Conservation (phyloP, 2,329 filamentous ascomycete genomes). For the Xylariaceae sp. region DNA sequence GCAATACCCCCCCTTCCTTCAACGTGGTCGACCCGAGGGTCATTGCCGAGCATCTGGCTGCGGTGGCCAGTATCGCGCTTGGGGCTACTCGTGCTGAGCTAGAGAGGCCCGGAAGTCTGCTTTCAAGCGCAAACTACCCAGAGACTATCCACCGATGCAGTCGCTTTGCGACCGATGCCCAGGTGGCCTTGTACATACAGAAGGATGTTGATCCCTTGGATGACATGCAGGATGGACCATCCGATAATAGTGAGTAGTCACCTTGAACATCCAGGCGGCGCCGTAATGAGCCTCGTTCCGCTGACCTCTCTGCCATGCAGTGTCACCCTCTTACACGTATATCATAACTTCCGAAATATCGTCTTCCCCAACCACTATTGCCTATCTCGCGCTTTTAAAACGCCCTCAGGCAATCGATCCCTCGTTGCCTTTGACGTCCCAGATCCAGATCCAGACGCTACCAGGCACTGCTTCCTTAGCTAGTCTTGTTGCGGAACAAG, state of each 20-base stretch:
- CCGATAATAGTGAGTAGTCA: constrained; percentile 41
- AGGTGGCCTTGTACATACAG: constrained; percentile 85
- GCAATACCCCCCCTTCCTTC: constrained; percentile 44
- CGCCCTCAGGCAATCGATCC: constrained; percentile 83
- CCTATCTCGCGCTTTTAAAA: constrained; percentile 87
- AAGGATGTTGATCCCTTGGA: constrained; percentile 65
- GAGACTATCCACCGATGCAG: constrained; percentile 85
- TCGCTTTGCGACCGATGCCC: constrained; percentile 83
- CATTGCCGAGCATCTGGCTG: constrained; percentile 67
- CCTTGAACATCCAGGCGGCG: not conserved
- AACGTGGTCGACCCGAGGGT: constrained; percentile 61
- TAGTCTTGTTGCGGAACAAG: constrained; percentile 64
- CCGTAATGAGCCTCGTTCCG: not conserved
- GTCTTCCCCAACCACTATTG: constrained; percentile 71
- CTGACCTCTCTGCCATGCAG: constrained; percentile 35
- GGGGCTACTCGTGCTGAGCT: constrained; percentile 75
- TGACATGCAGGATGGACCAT: constrained; percentile 46
- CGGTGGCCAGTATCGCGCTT: constrained; percentile 68
- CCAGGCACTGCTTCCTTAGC: constrained; percentile 73
- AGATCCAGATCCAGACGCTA: constrained; percentile 90
- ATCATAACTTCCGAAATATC: constrained; percentile 77
- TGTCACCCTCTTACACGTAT: constrained; percentile 63
- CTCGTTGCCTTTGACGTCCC: constrained; percentile 72
- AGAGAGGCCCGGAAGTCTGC: constrained; percentile 73
- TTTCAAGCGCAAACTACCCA: constrained; percentile 65